Evolutionary conservation across 805 yeast genomes (phyloP), one percentile per base, ranked within the genome.

Genomic region (Babjeviella inositovora): DNA sequence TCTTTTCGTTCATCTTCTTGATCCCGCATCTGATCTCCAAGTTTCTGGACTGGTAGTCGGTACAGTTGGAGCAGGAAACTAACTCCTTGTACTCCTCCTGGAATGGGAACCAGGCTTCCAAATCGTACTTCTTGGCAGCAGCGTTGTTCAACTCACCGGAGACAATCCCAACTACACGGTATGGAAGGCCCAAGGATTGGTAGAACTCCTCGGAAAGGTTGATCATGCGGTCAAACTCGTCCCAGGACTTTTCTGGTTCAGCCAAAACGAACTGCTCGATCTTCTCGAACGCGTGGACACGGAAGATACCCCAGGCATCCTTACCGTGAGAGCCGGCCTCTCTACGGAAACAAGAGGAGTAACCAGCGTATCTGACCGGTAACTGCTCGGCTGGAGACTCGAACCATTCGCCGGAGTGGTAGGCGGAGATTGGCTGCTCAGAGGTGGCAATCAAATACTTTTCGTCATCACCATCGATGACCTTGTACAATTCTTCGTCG

Each of bases 91-190:
- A 90, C 58, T 90, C 98, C 52, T 84, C 68, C 65, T 90, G 98
- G 80, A 65, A 90, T 47, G 98, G 98, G 92, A 90, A 90, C 98
- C 98, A 90, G 24, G 98, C 98, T 64, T 90, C 98, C 47, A 90
- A 68, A 61, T 90, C 98, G 61, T 76, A 90, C 56, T 90, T 90
- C 66, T 90, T 90, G 35, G 98, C 97, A 32, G 98, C 98, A 25
- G 98, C 96, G 41, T 90, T 90, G 67, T 90, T 90, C 50, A 90
- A 71, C 62, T 87, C 98, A 41, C 97, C 98, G 30, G 95, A 82
- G 32, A 90, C 98, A 52, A 90, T 90, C 39, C 93, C 93, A 33
- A 90, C 98, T 28, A 90, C 90, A 51, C 97, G 71, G 66, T 87
- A 90, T 32, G 98, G 98, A 41, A 90, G 57, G 20, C 85, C 87